phyloP scores from a whole-genome alignment of 176 grass and related monocot species.

The Lolium perenne region DNA sequence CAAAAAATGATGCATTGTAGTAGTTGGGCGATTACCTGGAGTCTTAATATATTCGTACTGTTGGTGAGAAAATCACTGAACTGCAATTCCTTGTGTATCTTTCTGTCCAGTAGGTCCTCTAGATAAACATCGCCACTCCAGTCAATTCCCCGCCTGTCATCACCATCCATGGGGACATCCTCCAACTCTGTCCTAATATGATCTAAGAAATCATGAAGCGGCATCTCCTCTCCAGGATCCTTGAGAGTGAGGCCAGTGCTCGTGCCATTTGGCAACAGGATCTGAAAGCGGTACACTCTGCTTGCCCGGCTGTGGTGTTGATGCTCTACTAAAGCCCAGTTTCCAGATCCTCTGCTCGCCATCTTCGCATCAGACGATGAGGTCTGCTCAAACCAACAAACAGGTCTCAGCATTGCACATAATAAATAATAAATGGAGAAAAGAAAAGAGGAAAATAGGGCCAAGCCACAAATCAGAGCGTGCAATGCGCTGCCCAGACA shows the following conservation, averaged over 20 bases:
- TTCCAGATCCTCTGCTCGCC: not conserved
- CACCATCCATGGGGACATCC: not conserved
- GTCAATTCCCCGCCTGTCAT: constrained; percentile 2
- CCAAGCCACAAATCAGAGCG: not conserved
- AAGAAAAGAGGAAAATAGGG: not conserved
- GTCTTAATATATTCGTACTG: constrained; percentile 22
- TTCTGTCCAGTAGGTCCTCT: constrained; percentile 15
- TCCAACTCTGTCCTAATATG: not conserved
- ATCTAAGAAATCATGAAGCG: not conserved
- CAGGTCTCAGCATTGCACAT: not conserved
- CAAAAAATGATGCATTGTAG: not conserved
- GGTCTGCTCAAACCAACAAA: not conserved
- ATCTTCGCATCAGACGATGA: not conserved
- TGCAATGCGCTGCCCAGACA: not conserved
- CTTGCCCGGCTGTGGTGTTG: not conserved
- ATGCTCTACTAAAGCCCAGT: not conserved
- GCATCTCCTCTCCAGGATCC: constrained; percentile 27
- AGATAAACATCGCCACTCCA: constrained; percentile 26
- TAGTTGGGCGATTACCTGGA: not conserved
- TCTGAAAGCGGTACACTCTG: constrained; percentile 18
- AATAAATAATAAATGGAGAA: not conserved
- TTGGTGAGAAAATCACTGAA: constrained; percentile 17
- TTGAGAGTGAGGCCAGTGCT: constrained; percentile 14
- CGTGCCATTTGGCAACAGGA: constrained; percentile 24
- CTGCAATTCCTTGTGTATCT: constrained; percentile 14